These are phyloP conservation scores for Pseudogymnoascus sp. DNA, from an alignment of 2,329 filamentous ascomycete genomes.

Conservation along the genomic window DNA sequence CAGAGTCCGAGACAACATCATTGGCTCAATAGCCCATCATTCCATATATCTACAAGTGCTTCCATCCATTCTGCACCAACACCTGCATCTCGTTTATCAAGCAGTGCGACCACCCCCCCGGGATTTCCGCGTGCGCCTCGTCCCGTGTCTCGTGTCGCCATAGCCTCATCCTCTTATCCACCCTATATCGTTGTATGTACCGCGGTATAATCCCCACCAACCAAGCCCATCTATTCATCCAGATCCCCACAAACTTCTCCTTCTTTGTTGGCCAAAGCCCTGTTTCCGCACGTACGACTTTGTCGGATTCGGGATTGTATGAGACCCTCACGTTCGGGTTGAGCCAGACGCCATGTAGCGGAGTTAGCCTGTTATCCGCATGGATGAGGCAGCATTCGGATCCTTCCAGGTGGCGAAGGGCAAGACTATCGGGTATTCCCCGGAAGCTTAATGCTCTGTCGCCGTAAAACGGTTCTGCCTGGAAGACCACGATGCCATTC, in stretches of 20 bases:
- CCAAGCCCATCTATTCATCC: slow-evolving; percentile 47
- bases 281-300: slow-evolving; percentile 34
- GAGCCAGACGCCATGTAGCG: slow-evolving; percentile 48
- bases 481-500: slow-evolving; percentile 48
- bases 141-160: slow-evolving; percentile 27
- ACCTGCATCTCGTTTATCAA: slow-evolving; percentile 56
- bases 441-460: slow-evolving; percentile 46
- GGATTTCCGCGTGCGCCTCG: slow-evolving; percentile 27
- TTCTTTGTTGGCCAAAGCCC: slow-evolving; percentile 22
- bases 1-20: background rate
- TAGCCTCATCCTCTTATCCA: slow-evolving; percentile 16
- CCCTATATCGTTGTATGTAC: slow-evolving; percentile 21
- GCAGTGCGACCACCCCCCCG: slow-evolving; percentile 42
- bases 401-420: slow-evolving; percentile 57
- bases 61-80: slow-evolving; percentile 48
- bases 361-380: slow-evolving; percentile 41
- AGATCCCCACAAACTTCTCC: slow-evolving; percentile 45
- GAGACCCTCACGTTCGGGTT: slow-evolving; percentile 63
- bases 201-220: slow-evolving; percentile 32
- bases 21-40: background rate
- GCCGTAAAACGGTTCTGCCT: slow-evolving; percentile 45
- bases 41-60: slow-evolving; percentile 29
- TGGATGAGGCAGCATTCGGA: slow-evolving; percentile 74
- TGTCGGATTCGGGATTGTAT: slow-evolving; percentile 49
- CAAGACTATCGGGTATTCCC: slow-evolving; percentile 54